A percentile compares a stretch with the other conserved stretches of the same genome.
Conservation (phyloP, 1,284 basidiomycete species). For the Hemileia vastatrix region DNA sequence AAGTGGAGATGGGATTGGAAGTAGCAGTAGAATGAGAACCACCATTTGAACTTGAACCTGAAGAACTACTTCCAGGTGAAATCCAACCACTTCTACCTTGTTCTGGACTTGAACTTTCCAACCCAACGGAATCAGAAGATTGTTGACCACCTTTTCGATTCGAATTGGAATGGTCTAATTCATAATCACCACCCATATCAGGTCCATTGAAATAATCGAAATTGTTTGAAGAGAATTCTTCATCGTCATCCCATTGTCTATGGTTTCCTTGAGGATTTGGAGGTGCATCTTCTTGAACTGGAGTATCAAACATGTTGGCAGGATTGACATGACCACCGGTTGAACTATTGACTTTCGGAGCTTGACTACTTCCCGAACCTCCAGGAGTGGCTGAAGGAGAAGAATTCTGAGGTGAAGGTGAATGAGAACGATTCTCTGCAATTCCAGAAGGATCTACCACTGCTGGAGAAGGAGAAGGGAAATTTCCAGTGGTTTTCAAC, state of each 20-base stretch:
- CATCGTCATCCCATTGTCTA: constrained; percentile 21
- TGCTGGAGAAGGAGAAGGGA: constrained; percentile 47
- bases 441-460: constrained; percentile 49
- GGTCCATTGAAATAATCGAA: constrained; percentile 24
- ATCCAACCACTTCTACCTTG: not conserved
- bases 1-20: not conserved
- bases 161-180: too few species aligned
- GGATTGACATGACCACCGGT: constrained; percentile 49
- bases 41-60: not conserved
- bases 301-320: too few species aligned
- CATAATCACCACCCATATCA: constrained; percentile 18
- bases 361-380: too few species aligned
- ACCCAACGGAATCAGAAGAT: too few species aligned
- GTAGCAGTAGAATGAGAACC: not conserved
- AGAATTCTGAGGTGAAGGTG: constrained; percentile 9
- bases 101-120: too few species aligned
- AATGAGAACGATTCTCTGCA: not conserved
- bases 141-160: too few species aligned
- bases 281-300: constrained; percentile 13
- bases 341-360: too few species aligned
- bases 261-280: too few species aligned
- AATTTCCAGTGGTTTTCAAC: constrained; percentile 60
- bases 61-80: not conserved
- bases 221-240: constrained; percentile 22
- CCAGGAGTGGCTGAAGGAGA: constrained; percentile 7